Evolutionary conservation across 805 yeast genomes (phyloP), one percentile per base, ranked within the genome.

Genomic region (Starmera quercuum): DNA sequence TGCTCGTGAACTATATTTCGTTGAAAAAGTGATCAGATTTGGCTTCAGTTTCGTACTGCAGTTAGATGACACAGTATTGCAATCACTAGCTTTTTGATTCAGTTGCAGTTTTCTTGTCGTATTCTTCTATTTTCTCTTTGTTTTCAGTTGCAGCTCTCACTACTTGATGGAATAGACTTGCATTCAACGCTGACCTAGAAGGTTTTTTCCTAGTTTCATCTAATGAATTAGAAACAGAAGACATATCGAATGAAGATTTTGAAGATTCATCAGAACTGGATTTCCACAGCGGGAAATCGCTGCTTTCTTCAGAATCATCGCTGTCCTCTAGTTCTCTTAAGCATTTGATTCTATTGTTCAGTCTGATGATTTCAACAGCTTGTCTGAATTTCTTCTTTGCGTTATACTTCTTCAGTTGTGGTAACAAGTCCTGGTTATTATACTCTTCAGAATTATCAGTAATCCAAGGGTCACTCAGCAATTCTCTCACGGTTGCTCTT

Each of bases 311-410:
- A n/a, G n/a, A n/a, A 37, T 67, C 75, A 39, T 65, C 77, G 46
- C 74, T 83, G 21, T 68, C 75, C 22, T 68, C 76, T 45, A 76
- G 48, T 36, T 68, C 66, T 59, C 80, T 76, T 53, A 90, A 70
- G 45, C 79, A 78, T 49, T 73, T 66, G 55, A 90, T 77, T 54
- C 83, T 73, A 58, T 87, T 87, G 49, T 82, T 76, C 59, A 90
- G 73, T 47, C 76, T 77, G 33, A 90, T 88, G 51, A 85, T 66
- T 54, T 86, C 92, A 47, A 85, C 80, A 25, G 92, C 97, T 46
- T 81, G 83, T 49, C 79, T 76, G 63, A 92, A 78, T 58, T 83
- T 87, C 49, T 73, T 69, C 52, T 83, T 85, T 21, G 95, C 94
- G 52, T 80, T 76, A 69, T 86, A 83, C 51, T 78, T 76, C 62